Base-by-base conservation (phyloP, 2,329 filamentous ascomycete genomes). In the Ustilaginoidea virens region DNA sequence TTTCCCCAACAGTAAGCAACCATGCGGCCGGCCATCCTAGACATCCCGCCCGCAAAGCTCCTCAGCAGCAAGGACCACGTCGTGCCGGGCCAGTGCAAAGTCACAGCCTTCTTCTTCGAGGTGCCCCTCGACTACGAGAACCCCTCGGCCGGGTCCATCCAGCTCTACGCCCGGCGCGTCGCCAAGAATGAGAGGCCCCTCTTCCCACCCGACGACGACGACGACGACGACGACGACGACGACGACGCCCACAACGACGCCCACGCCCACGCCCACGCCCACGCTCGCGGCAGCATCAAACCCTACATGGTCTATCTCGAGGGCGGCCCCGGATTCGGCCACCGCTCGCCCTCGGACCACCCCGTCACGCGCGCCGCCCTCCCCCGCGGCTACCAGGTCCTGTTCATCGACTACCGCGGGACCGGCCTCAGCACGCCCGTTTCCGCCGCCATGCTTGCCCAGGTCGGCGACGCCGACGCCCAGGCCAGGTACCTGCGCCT, bases 321-420 rank as follows among this genome's bases (percentile, higher is more conserved):
- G 56, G 87, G 87, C 37, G 87, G 87, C 0, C 87, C 86, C 0
- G 86, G 86, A 3, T 74, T 79, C 44, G 74, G 78, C 35, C 86
- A 81, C 45, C 61, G 67, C 5, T 61, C 76, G 28, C 86, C 87
- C 2, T 77, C 92, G 46, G 68, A 80, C 33, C 69, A 74, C 35
- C 60, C 74, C 6, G 69, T 83, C 46, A 79, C 80, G n/a, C 66
- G 72, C 18, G 59, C 65, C 17, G 65, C 83, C 32, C 63, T 94
- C 5, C 72, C 76, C 34, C 75, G 76, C 36, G 86, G 86, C 11
- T 94, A 93, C 46, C 80, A 92, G 50, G 60, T 83, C 25, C 66
- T 96, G 2, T 76, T 79, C 38, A 66, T 96, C n/a, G 87, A 96
- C 50, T 86, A 93, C 49, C 73, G 87, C 28, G 87, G 87, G 9